Conservation (phyloP, 768 basidiomycete species). For the Tephrocybe sp. region DNA sequence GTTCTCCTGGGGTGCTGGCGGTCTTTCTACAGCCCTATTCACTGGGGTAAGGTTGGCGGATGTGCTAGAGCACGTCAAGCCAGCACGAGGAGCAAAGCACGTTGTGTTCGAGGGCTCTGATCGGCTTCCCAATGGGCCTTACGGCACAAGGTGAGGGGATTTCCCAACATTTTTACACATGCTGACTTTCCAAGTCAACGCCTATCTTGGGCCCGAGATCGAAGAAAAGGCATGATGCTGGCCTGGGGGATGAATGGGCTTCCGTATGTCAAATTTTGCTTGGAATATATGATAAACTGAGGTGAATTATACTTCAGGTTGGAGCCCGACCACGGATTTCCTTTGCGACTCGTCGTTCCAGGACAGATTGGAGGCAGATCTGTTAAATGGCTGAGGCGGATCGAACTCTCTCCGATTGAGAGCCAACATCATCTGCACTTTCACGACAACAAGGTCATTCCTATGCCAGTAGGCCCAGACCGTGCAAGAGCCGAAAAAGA, state of each 20-base stretch:
- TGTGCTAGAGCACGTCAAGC: conserved; percentile 46
- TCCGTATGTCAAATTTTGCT: conserved; percentile 24
- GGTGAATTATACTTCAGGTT: conserved; percentile 21
- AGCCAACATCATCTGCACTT: conserved; percentile 48
- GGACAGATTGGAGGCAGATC: conserved; percentile 63
- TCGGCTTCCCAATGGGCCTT: conserved; percentile 55
- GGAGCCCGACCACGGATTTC: conserved; percentile 65
- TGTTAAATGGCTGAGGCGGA: conserved; percentile 60
- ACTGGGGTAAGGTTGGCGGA: conserved; percentile 61
- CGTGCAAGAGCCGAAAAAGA: conserved; percentile 47
- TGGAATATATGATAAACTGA: neutral
- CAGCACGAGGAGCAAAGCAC: conserved; percentile 36
- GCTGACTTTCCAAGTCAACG: conserved; percentile 6
- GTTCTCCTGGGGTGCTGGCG: conserved; percentile 55
- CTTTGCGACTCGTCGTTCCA: conserved; percentile 62
- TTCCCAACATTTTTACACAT: neutral
- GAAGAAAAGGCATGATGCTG: conserved; percentile 50
- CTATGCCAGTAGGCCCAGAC: conserved; percentile 49
- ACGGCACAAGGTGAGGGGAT: conserved; percentile 49
- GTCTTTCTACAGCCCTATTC: conserved; percentile 54
- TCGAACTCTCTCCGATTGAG: conserved; percentile 50
- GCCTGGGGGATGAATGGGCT: conserved; percentile 61
- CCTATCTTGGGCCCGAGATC: conserved; percentile 44
- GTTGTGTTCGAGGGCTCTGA: conserved; percentile 64
- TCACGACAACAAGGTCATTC: conserved; percentile 64